Base-by-base conservation (phyloP, 768 basidiomycete species). In the Psilocybe azurescens region DNA sequence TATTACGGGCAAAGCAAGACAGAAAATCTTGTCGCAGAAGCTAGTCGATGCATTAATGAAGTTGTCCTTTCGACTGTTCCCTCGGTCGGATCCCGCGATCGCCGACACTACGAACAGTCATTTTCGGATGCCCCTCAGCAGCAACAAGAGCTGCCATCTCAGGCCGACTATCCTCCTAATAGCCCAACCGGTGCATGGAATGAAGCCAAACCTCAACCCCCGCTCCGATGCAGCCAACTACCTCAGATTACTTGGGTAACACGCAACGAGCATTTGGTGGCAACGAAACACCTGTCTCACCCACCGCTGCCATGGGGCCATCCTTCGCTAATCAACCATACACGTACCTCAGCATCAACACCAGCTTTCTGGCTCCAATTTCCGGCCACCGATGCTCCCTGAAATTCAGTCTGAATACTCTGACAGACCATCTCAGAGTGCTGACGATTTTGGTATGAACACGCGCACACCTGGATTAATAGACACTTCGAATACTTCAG, bases 1-100 rank as follows among this genome's bases (percentile, higher is more conserved):
- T 98, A 96, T 71, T 79, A 80, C 47, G 87, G 86, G 1, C 90
- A 90, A 56, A 73, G 81, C 50, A 86, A 81, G 65, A 89, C 89
- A 0, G 84, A 88, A 51, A 74, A 79, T 41, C 76, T 90, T 9
- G 82, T 90, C 9, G 77, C 78, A 3, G 91, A 95, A 65, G 89
- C 90, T 5, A 75, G 84, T 58, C 82, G 76, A 30, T 73, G 78
- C n/a, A 77, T 90, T 33, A 76, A 74, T 56, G 84, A 86, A 64
- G 83, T 91, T 41, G 65, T 70, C 6, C 77, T 89, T 57, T 78
- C 81, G 3, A 72, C 77, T 3, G 72, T 76, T n/a, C 78, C 81
- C 3, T 68, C 75, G 2, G 70, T 65, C 3, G 69, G 61, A 20
- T 53, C 69, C 58, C 63, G 67, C 16, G 68, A 70, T 49, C 68